These are phyloP conservation scores for Catharanthus roseus DNA, from an alignment of 257 asterid genomes.

Conservation along the genomic window DNA sequence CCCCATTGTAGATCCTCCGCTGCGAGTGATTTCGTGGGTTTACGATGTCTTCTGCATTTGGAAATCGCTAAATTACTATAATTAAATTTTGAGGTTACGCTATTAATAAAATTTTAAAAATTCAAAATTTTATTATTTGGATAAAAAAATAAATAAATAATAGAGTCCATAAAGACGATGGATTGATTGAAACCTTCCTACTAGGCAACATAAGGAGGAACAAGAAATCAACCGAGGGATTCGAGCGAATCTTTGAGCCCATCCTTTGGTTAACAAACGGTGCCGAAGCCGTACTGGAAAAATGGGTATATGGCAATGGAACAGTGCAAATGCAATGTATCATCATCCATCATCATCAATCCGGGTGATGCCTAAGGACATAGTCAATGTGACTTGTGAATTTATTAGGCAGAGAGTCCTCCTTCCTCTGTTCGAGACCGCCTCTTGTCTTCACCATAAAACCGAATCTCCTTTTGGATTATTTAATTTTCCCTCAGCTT, in stretches of 20 bases:
- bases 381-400: background rate
- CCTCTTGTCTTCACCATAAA: background rate
- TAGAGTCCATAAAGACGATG: background rate
- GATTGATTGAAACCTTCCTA: background rate
- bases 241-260: constrained; percentile 5
- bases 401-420: too few species aligned
- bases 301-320: too few species aligned
- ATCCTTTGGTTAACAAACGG: background rate
- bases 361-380: too few species aligned
- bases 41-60: too few species aligned
- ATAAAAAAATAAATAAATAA: too few species aligned
- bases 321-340: background rate
- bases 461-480: constrained; percentile 5
- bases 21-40: too few species aligned
- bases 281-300: background rate
- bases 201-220: background rate
- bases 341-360: background rate
- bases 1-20: too few species aligned
- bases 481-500: background rate
- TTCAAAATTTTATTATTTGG: too few species aligned
- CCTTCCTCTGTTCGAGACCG: background rate
- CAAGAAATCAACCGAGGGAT: constrained; percentile 11
- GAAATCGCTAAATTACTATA: too few species aligned
- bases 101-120: too few species aligned
- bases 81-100: too few species aligned